Conservation (phyloP, 169 alveolate species). For the Ichthyophthirius multifiliis region DNA sequence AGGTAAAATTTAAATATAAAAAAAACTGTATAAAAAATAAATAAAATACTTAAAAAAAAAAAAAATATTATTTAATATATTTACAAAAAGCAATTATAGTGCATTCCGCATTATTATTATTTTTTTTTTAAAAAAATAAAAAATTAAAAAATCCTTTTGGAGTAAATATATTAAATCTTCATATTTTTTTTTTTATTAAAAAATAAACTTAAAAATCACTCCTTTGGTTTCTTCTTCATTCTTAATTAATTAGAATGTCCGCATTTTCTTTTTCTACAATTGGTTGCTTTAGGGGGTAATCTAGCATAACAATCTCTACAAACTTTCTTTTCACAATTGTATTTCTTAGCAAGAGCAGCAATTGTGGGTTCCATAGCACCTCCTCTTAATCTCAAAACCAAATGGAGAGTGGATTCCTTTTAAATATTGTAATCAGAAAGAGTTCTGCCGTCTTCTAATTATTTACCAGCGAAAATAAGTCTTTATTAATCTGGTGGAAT, state of each 20-base stretch:
- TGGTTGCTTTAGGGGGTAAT: conserved; percentile 99
- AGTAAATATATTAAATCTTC: too few relatives aligned
- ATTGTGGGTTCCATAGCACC: conserved; percentile 99
- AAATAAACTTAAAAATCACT: too few relatives aligned
- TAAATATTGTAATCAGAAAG: conserved; percentile 98
- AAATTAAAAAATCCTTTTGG: too few relatives aligned
- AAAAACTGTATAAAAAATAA: too few relatives aligned
- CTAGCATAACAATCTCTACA: conserved; percentile 99
- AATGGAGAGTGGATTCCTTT: conserved; percentile 97
- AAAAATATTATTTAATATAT: too few relatives aligned
- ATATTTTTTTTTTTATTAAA: too few relatives aligned
- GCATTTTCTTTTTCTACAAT: conserved; percentile 99
- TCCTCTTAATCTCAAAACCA: conserved; percentile 98
- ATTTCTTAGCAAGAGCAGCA: conserved; percentile 98
- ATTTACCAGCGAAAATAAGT: conserved; percentile 98
- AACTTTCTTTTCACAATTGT: conserved; percentile 98
- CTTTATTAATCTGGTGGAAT: conserved; percentile 99
- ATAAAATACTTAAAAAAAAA: too few relatives aligned
- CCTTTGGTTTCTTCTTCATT: conserved; percentile 99
- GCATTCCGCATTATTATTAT: too few relatives aligned
- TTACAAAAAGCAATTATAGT: too few relatives aligned
- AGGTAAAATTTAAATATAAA: too few relatives aligned
- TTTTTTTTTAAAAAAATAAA: too few relatives aligned
- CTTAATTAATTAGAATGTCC: conserved; percentile 99
- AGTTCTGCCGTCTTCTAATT: conserved; percentile 98